Base-by-base conservation (phyloP, 2,329 filamentous ascomycete species). In the Pyrenochaeta sp. region DNA sequence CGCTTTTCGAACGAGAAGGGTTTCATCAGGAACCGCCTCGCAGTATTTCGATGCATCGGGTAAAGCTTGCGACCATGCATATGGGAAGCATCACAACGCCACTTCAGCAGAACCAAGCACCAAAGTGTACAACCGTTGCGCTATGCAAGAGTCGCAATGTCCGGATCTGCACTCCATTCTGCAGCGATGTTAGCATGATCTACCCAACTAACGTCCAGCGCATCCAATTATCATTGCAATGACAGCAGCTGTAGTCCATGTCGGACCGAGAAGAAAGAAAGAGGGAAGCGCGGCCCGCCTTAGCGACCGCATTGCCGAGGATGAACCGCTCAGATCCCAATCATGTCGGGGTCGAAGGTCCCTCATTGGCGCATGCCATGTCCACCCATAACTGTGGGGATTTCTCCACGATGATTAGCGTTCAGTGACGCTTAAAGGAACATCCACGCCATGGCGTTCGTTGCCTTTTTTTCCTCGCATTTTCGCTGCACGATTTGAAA, bases 11-110 rank as follows among this genome's bases (percentile, higher is more conserved):
- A 50, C 54, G n/a, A 22, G 45, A 2, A 32, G 44, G 30, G 54
- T 57, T 53, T 57, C 54, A 57, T 24, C 27, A 32, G 22, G 28
- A 13, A 10, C 28, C 45, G 9, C 42, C 42, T 66, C 64, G 61
- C 64, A 66, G 44, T 64, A 45, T 44, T 45, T 57, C 45, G 59
- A 52, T 54, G 30, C 37, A 50, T 62, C 10, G 13, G 54, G 64
- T 50, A 43, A 48, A 51, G 52, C 28, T 10, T 36, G 47, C 13
- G 3, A 4, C 7, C 6, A 22, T 44, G 13, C 12, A 13, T 6
- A 43, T 13, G 32, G 32, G 32, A 39, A 19, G 32, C 37, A 50
- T 19, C 28, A 45, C 2, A 27, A 34, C 45, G 45, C 28, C 45
- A 22, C 42, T 36, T 44, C 19, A 45, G 24, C 4, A 15, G 9